These are phyloP conservation scores for Colletotrichum musicola DNA, from an alignment of 2,329 filamentous ascomycete species.

Conservation along the genomic window DNA sequence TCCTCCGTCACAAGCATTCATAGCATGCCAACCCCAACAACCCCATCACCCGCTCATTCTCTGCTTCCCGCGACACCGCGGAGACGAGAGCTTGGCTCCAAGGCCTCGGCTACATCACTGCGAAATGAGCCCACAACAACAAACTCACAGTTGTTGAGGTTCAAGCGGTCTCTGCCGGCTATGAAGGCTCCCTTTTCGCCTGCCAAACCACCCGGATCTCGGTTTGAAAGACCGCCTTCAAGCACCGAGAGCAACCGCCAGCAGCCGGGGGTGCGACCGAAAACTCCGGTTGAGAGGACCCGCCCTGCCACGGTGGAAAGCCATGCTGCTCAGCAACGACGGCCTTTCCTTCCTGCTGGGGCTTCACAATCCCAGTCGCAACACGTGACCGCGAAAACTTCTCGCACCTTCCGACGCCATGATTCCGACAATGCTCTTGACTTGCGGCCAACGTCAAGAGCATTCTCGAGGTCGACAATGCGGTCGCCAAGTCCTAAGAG, in stretches of 20 bases:
- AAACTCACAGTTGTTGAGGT: constrained; percentile 72
- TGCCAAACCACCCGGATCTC: constrained; percentile 60
- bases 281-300: constrained; percentile 77
- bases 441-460: constrained; percentile 67
- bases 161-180: constrained; percentile 75
- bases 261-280: constrained; percentile 69
- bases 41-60: constrained; percentile 66
- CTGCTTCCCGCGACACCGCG: constrained; percentile 71
- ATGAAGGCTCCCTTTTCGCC: constrained; percentile 66
- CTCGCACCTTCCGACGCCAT: constrained; percentile 80
- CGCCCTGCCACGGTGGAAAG: constrained; percentile 62
- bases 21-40: constrained; percentile 72
- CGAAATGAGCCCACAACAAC: constrained; percentile 74
- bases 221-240: constrained; percentile 71
- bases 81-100: constrained; percentile 69
- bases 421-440: constrained; percentile 81
- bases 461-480: constrained; percentile 69
- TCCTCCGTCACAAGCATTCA: constrained; percentile 76
- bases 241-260: constrained; percentile 66
- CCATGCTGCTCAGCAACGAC: constrained; percentile 65
- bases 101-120: constrained; percentile 66
- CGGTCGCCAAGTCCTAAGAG: constrained; percentile 72
- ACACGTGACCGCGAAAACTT: constrained; percentile 78
- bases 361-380: constrained; percentile 81
- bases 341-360: constrained; percentile 85